A percentile compares a stretch with the other conserved stretches of the same genome.
These are phyloP conservation scores for Primulina tabacum DNA, from an alignment of 257 asterid species.

Conservation along the genomic window DNA sequence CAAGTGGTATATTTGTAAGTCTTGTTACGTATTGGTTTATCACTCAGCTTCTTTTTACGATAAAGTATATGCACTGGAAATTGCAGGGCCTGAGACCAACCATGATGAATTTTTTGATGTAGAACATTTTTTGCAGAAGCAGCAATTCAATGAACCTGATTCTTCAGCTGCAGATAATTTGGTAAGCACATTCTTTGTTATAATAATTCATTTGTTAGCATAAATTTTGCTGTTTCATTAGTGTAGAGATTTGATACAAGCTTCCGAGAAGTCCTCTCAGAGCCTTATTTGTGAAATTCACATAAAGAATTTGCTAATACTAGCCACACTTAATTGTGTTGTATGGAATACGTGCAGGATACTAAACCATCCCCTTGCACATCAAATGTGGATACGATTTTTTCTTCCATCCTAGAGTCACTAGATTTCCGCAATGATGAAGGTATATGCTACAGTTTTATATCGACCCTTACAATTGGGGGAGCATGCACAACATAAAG, in stretches of 20 bases:
- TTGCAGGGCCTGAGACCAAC: constrained; percentile 23
- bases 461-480: constrained; percentile 10
- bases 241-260: neutral
- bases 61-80: constrained; percentile 24
- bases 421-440: constrained; percentile 41
- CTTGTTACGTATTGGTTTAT: constrained; percentile 3
- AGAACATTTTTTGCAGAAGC: constrained; percentile 27
- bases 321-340: constrained; percentile 19
- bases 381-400: constrained; percentile 69
- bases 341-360: constrained; percentile 41
- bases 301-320: neutral
- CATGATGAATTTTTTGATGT: constrained; percentile 29
- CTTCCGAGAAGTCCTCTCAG: neutral
- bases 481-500: neutral
- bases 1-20: neutral
- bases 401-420: constrained; percentile 71
- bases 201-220: neutral
- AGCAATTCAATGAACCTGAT: constrained; percentile 22
- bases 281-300: constrained; percentile 13
- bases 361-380: constrained; percentile 43
- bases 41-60: constrained; percentile 30
- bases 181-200: constrained; percentile 25
- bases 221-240: neutral
- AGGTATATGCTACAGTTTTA: constrained; percentile 40
- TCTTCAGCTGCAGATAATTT: constrained; percentile 26